Percentiles rank a stretch among this genome's conserved stretches.
These are phyloP conservation scores for Cercospora sp. DNA, from an alignment of 2,329 filamentous ascomycete genomes.

Conservation along the genomic window DNA sequence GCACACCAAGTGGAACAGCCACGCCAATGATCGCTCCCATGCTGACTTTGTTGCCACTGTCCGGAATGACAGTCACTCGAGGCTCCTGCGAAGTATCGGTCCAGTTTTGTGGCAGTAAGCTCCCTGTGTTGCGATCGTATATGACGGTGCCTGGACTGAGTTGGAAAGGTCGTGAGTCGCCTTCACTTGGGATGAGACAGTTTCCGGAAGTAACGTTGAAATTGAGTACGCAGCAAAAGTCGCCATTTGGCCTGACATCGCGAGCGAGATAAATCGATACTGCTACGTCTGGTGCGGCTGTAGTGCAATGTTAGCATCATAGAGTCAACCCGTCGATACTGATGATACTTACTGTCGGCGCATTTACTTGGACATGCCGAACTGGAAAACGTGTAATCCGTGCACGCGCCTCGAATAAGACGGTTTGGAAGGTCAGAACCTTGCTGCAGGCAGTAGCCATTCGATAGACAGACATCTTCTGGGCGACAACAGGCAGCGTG, in stretches of 20 bases:
- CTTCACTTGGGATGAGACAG: conserved; percentile 13
- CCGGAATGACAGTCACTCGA: not conserved
- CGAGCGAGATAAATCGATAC: conserved; percentile 21
- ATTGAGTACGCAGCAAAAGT: conserved; percentile 21
- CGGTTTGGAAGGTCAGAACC: conserved; percentile 13
- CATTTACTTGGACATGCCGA: conserved; percentile 20
- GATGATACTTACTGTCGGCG: conserved; percentile 6
- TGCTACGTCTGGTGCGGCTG: not conserved
- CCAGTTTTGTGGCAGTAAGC: conserved; percentile 15
- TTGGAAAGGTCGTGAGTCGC: conserved; percentile 13
- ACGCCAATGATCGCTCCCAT: conserved; percentile 18
- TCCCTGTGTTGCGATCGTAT: conserved; percentile 23
- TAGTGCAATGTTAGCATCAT: too few relatives aligned
- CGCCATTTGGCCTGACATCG: conserved; percentile 18
- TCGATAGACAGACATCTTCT: conserved; percentile 18
- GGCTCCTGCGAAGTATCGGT: not conserved
- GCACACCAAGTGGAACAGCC: conserved; percentile 20
- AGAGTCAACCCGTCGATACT: too few relatives aligned
- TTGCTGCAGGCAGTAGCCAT: conserved; percentile 22
- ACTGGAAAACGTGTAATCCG: conserved; percentile 19
- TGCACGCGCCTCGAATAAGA: conserved; percentile 20
- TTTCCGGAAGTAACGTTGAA: conserved; percentile 18
- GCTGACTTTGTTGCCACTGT: not conserved
- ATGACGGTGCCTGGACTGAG: conserved; percentile 19
- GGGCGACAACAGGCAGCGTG: conserved; percentile 17